Evolutionary conservation across 495 filamentous ascomycete genomes (phyloP).

Genomic region (Neurospora sp.): DNA sequence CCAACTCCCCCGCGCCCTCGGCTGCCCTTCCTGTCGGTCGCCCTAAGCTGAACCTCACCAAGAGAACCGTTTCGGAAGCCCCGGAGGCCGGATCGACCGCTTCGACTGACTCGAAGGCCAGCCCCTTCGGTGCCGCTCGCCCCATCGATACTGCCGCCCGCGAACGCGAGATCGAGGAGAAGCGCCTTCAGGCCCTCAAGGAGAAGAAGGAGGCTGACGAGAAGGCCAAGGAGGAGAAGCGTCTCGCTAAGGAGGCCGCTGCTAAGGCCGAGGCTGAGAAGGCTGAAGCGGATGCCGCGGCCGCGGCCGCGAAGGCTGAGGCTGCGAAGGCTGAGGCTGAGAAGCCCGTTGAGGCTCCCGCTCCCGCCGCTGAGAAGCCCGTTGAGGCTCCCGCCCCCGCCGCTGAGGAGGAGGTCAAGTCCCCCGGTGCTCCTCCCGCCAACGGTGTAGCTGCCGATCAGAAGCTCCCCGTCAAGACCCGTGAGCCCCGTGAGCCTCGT

Average conservation of each 20-base stretch:
- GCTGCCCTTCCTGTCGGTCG: slow-evolving; percentile 47
- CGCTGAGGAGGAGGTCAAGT: slow-evolving; percentile 13
- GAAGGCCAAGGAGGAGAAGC: slow-evolving; percentile 68
- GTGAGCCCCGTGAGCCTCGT: slow-evolving; percentile 15
- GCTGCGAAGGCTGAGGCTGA: slow-evolving; percentile 11
- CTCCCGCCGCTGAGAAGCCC: slow-evolving; percentile 13
- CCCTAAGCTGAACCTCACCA: slow-evolving; percentile 72
- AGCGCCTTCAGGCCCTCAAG: slow-evolving; percentile 57
- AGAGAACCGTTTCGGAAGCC: slow-evolving; percentile 76
- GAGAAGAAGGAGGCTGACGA: slow-evolving; percentile 86
- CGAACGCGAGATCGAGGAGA: slow-evolving; percentile 85
- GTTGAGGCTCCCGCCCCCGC: slow-evolving; percentile 18
- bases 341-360: slow-evolving; percentile 20
- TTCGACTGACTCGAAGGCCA: slow-evolving; percentile 60
- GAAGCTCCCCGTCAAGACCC: slow-evolving; percentile 19
- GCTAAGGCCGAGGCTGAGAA: slow-evolving; percentile 48
- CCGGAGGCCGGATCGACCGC: slow-evolving; percentile 16
- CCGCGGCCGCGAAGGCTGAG: slow-evolving; percentile 12
- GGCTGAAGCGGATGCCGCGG: slow-evolving; percentile 13
- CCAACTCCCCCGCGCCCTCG: slow-evolving; percentile 52
- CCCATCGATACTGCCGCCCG: slow-evolving; percentile 83
- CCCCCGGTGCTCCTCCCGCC: slow-evolving; percentile 12
- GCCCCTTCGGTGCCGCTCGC: slow-evolving; percentile 81
- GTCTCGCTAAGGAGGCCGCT: slow-evolving; percentile 51
- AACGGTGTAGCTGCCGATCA: slow-evolving; percentile 21